These are phyloP conservation scores for Globisporangium emineosum DNA, from an alignment of 352 stramenopile species.

Conservation along the genomic window DNA sequence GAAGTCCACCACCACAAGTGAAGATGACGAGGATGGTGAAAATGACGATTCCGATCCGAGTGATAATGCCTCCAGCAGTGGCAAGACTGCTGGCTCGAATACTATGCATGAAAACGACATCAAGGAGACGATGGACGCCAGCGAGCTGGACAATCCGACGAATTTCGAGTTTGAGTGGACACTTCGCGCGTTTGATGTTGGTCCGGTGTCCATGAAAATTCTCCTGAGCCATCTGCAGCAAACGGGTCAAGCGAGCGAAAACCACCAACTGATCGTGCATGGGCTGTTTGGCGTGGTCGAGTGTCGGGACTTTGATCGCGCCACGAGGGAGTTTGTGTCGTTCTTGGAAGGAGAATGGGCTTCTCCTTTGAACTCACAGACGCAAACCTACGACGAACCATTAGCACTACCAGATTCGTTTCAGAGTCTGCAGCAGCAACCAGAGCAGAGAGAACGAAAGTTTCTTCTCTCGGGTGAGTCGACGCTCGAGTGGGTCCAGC, in stretches of 20 bases:
- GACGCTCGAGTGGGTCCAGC: constrained; percentile 21
- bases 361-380: constrained; percentile 7
- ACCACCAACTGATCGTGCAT: constrained; percentile 35
- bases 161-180: constrained; percentile 56
- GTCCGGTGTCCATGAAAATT: constrained; percentile 38
- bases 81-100: neutral
- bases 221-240: constrained; percentile 23
- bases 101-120: neutral
- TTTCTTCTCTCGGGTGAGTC: constrained; percentile 19
- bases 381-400: neutral
- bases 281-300: constrained; percentile 55
- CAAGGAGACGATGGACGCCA: neutral
- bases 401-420: neutral
- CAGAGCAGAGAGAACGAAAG: neutral
- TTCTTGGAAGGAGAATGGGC: constrained; percentile 20
- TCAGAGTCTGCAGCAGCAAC: neutral
- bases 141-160: constrained; percentile 16
- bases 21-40: constrained; percentile 21
- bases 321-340: constrained; percentile 30
- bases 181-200: constrained; percentile 57
- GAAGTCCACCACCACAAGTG: neutral
- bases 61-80: neutral
- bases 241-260: neutral
- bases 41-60: constrained; percentile 1
- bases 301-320: constrained; percentile 43